Evolutionary conservation across 1,284 basidiomycete genomes (phyloP).

Genomic region (Rhodofomes roseus): DNA sequence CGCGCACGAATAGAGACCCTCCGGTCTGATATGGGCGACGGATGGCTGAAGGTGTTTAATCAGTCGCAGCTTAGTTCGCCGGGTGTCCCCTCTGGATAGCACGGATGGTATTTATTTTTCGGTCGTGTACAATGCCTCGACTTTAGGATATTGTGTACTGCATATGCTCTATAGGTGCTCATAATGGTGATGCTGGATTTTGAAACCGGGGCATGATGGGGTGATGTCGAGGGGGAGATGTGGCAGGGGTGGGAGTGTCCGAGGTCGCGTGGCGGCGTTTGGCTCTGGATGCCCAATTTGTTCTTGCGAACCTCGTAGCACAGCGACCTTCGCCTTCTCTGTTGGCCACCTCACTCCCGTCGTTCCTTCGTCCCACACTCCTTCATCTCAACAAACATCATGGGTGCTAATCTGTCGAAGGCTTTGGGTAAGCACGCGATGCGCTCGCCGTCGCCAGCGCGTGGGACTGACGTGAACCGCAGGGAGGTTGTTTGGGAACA

Average conservation of each 20-base stretch:
- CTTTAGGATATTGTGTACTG: not conserved
- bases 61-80: slow-evolving; percentile 47
- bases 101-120: not conserved
- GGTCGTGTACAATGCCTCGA: not conserved
- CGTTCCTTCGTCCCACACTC: slow-evolving; percentile 41
- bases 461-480: slow-evolving; percentile 22
- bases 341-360: slow-evolving; percentile 34
- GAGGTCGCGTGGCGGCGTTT: slow-evolving; percentile 17
- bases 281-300: slow-evolving; percentile 8
- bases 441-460: not conserved
- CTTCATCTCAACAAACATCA: slow-evolving; percentile 33
- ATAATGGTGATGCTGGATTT: not conserved
- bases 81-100: slow-evolving; percentile 20
- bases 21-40: slow-evolving; percentile 82
- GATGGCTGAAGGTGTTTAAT: slow-evolving; percentile 81
- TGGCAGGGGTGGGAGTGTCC: slow-evolving; percentile 16
- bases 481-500: slow-evolving; percentile 97
- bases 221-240: not conserved
- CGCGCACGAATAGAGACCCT: slow-evolving; percentile 76
- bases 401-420: slow-evolving; percentile 80
- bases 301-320: slow-evolving; percentile 1
- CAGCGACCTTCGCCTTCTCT: slow-evolving; percentile 20
- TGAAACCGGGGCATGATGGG: not conserved
- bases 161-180: not conserved
- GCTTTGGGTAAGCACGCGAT: slow-evolving; percentile 49